Evolutionary conservation across 305 asterid species (phyloP).

Genomic region (Solanum chacoense): DNA sequence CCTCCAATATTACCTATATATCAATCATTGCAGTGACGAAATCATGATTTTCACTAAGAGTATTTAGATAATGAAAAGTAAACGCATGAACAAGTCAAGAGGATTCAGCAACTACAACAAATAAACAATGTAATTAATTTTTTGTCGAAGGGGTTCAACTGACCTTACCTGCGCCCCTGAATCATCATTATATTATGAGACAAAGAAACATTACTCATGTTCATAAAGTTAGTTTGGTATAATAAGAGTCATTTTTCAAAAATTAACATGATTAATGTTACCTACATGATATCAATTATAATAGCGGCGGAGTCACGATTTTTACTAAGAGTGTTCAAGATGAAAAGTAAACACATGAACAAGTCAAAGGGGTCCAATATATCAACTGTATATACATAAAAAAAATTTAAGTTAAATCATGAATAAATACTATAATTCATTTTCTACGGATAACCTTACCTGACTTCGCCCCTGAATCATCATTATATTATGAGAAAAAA

Average conservation of each 20-base stretch:
- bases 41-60: background rate
- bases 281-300: background rate
- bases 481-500: background rate
- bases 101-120: no score
- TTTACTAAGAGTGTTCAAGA: background rate
- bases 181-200: background rate
- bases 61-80: background rate
- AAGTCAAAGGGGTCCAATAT: background rate
- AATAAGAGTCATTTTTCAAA: background rate
- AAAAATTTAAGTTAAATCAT: background rate
- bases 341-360: background rate
- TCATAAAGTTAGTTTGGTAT: background rate
- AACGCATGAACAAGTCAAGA: background rate
- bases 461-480: background rate
- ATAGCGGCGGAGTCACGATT: accelerated
- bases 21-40: background rate
- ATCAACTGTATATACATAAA: no score
- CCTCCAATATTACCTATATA: slow-evolving; percentile 68
- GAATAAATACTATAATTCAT: background rate
- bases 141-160: no score
- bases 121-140: no score
- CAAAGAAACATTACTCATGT: background rate
- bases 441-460: background rate
- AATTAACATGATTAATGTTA: background rate
- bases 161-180: background rate